Conservation (phyloP, 2,329 filamentous ascomycete genomes). For the Colletotrichum gloeosporioides region DNA sequence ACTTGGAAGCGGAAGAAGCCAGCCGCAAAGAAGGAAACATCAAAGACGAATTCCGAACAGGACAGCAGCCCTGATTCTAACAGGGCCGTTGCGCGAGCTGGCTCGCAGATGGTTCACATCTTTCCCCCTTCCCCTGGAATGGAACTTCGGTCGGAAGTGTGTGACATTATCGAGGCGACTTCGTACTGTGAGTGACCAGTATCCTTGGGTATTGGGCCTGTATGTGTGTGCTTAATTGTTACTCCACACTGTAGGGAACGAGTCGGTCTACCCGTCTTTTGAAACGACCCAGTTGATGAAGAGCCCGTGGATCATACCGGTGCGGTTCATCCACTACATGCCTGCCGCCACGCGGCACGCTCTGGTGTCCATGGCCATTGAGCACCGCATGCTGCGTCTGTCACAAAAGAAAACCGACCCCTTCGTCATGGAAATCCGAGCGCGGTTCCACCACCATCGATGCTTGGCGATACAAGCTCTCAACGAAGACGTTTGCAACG, state of each 20-base stretch:
- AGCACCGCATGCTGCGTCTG: constrained; percentile 35
- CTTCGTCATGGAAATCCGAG: constrained; percentile 22
- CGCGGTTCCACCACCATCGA: constrained; percentile 34
- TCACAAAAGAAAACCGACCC: constrained; percentile 1
- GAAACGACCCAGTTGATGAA: not conserved
- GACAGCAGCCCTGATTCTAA: not conserved
- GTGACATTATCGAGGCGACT: constrained; percentile 11
- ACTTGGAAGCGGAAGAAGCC: constrained; percentile 21
- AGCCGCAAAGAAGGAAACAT: not conserved
- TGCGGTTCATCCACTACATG: not conserved
- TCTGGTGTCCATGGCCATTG: constrained; percentile 35
- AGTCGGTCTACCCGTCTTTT: not conserved
- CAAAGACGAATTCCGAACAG: not conserved
- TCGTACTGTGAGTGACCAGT: constrained; percentile 15
- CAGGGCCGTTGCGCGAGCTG: not conserved
- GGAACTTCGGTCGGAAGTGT: not conserved
- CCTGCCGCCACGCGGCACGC: not conserved
- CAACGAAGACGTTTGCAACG: constrained; percentile 27
- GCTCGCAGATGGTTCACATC: not conserved
- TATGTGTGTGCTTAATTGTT: not conserved
- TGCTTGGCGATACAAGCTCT: constrained; percentile 35
- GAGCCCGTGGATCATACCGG: constrained; percentile 10
- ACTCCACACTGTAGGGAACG: not conserved
- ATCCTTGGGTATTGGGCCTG: not conserved
- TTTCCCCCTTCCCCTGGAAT: not conserved